A percentile compares a stretch with the other conserved stretches of the same genome.
Evolutionary conservation across 139 green algal species (phyloP).

Genomic region (Chlorella sorokiniana): DNA sequence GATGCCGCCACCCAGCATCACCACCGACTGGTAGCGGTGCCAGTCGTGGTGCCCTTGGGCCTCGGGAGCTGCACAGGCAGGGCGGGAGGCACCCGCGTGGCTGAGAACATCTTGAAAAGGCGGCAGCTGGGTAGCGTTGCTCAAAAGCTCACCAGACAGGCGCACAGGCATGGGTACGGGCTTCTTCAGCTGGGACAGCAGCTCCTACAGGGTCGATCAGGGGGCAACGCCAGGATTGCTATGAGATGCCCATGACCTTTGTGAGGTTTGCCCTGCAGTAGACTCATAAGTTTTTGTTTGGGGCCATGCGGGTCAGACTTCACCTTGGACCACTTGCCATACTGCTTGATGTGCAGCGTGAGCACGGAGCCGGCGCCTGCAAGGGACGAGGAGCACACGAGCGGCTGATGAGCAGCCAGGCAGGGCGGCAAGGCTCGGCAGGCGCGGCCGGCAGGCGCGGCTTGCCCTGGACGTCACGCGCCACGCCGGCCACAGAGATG

Average conservation of each 20-base stretch:
- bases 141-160: not conserved
- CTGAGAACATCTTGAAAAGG: not conserved
- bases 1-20: constrained; percentile 45
- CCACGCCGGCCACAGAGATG: constrained; percentile 29
- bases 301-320: not conserved
- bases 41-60: not conserved
- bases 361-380: not conserved
- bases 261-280: not conserved
- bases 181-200: not conserved
- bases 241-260: not conserved
- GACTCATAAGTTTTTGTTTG: not conserved
- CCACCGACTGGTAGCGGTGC: not conserved
- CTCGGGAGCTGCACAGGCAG: constrained; percentile 12
- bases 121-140: not conserved
- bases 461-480: not conserved
- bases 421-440: not conserved
- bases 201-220: constrained; percentile 14
- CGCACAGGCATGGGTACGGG: not conserved
- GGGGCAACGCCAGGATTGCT: too few species aligned
- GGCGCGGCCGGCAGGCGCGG: not conserved
- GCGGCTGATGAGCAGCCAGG: not conserved
- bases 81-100: not conserved
- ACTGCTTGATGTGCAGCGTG: constrained; percentile 42
- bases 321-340: constrained; percentile 38
- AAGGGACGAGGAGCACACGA: not conserved